Percentiles rank a stretch among this genome's conserved stretches.
Evolutionary conservation across 2,329 filamentous ascomycete genomes (phyloP).

Genomic region (Magnaporthiopsis rhizophila): DNA sequence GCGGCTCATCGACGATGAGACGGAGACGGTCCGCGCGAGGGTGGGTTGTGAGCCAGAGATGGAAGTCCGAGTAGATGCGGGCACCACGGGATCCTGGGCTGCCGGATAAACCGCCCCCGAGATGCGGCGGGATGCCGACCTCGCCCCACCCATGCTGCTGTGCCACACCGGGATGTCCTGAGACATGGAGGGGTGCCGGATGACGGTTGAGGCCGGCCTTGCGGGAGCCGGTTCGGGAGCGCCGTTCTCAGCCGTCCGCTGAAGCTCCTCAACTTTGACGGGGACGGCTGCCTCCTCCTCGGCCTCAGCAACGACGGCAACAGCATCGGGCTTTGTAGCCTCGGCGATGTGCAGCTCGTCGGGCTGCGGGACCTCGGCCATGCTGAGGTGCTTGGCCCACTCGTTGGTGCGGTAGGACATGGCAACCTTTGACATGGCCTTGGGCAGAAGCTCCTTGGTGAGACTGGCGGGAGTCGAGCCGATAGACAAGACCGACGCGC

Average conservation of each 20-base stretch:
- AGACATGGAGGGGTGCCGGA: background rate
- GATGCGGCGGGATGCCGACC: background rate
- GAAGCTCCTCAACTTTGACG: slow-evolving; percentile 55
- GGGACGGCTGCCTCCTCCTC: slow-evolving; percentile 49
- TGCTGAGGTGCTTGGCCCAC: slow-evolving; percentile 84
- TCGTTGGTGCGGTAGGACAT: slow-evolving; percentile 86
- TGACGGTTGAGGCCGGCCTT: slow-evolving; percentile 3
- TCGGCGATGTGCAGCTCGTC: slow-evolving; percentile 50
- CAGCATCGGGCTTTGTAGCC: slow-evolving; percentile 18
- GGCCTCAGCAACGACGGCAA: background rate
- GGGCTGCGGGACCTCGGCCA: slow-evolving; percentile 63
- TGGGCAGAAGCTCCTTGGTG: slow-evolving; percentile 56
- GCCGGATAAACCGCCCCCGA: background rate
- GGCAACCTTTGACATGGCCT: slow-evolving; percentile 67
- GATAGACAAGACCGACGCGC: slow-evolving; percentile 11
- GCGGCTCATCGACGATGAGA: slow-evolving; percentile 15
- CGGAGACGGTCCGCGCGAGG: slow-evolving; percentile 14
- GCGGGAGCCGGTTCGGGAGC: slow-evolving; percentile 29
- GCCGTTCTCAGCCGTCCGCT: slow-evolving; percentile 52
- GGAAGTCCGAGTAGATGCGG: background rate
- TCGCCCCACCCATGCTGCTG: background rate
- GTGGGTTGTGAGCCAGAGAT: slow-evolving; percentile 8
- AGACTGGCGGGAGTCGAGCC: slow-evolving; percentile 27
- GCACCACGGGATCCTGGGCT: slow-evolving; percentile 18
- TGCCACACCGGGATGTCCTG: background rate